These are phyloP conservation scores for Cucurbitaria berberidis DNA, from an alignment of 2,329 filamentous ascomycete species.

Conservation along the genomic window DNA sequence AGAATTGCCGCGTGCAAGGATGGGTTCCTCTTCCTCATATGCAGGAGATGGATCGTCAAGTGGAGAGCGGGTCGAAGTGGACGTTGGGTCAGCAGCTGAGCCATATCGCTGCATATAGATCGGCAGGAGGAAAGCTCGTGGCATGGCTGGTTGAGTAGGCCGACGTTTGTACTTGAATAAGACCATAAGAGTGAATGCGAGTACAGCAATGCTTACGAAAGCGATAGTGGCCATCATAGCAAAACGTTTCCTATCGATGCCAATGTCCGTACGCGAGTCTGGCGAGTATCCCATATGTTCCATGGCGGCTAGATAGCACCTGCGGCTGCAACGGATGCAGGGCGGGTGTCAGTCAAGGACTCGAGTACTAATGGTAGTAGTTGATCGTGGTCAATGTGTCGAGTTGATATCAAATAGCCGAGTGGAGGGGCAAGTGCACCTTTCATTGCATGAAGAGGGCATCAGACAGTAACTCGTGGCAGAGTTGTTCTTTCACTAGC, in stretches of 20 bases:
- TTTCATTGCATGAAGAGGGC: too few species aligned
- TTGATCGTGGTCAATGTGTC: neutral
- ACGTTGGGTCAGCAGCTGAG: neutral
- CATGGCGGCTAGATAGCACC: neutral
- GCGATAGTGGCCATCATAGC: neutral
- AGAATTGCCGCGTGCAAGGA: neutral
- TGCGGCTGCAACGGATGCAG: neutral
- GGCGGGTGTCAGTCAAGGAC: neutral
- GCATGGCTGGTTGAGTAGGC: neutral
- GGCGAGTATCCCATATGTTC: neutral
- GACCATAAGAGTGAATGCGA: neutral
- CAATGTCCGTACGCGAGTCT: neutral
- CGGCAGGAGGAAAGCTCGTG: neutral
- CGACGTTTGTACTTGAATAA: neutral
- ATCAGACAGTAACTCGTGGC: too few species aligned
- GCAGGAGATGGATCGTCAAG: neutral
- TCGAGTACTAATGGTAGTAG: neutral
- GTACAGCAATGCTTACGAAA: neutral
- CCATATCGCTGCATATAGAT: neutral
- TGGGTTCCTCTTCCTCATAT: neutral
- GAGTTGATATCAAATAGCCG: too few species aligned
- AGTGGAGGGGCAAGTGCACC: too few species aligned
- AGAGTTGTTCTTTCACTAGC: neutral
- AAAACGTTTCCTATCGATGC: neutral
- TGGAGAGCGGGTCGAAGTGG: neutral